Evolutionary conservation across 345 rosid species (phyloP).

Genomic region (Citrus hindsii): DNA sequence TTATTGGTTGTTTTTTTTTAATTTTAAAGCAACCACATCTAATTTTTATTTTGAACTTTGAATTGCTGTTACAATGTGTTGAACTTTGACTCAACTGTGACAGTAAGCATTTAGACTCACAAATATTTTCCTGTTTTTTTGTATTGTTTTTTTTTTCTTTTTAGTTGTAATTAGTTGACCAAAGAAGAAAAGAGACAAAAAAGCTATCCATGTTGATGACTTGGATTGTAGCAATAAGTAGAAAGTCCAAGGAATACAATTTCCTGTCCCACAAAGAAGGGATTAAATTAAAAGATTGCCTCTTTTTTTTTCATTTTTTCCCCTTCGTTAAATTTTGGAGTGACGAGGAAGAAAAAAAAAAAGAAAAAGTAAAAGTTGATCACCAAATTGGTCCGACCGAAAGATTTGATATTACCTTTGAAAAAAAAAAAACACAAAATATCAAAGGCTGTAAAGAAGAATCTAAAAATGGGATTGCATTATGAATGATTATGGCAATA

Average conservation of each 20-base stretch:
- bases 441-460: not conserved
- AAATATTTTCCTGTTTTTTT: too few species aligned
- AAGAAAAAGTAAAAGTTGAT: not conserved
- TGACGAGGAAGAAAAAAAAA: not conserved
- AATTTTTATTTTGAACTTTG: too few species aligned
- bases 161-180: conserved; percentile 15
- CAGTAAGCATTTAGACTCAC: too few species aligned
- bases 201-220: not conserved
- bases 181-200: not conserved
- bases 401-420: not conserved
- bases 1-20: too few species aligned
- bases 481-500: not conserved
- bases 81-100: too few species aligned
- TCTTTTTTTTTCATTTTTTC: too few species aligned
- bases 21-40: too few species aligned
- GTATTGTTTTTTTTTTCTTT: not conserved
- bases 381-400: not conserved
- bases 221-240: not conserved
- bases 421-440: not conserved
- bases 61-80: too few species aligned
- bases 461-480: not conserved
- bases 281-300: not conserved
- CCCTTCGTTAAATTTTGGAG: not conserved
- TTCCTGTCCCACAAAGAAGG: conserved; percentile 2
- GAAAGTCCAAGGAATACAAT: conserved; percentile 4